Evolutionary conservation across 805 yeast species (phyloP).

Genomic region (Kodamaea nitidulidarum): DNA sequence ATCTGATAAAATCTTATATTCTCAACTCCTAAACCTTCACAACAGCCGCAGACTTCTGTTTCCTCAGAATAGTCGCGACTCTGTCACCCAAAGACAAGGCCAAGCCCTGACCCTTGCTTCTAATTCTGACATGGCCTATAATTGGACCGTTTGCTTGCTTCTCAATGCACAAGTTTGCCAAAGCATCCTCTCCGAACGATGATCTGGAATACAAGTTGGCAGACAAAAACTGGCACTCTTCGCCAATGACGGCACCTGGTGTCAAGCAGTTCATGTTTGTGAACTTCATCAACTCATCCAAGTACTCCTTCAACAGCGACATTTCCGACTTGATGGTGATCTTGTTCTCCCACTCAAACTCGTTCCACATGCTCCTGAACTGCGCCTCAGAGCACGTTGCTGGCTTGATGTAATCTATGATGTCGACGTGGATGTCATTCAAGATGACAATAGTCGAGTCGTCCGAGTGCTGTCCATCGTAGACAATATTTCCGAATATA

Average conservation of each 20-base stretch:
- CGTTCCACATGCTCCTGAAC: conserved; percentile 98
- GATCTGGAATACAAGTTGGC: conserved; percentile 92
- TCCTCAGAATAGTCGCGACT: conserved; percentile 76
- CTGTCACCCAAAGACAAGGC: conserved; percentile 93
- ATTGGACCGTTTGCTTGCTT: conserved; percentile 69
- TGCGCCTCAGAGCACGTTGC: conserved; percentile 83
- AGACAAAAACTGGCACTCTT: conserved; percentile 85
- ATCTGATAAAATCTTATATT: background rate
- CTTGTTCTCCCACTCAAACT: conserved; percentile 99
- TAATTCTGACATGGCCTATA: conserved; percentile 90
- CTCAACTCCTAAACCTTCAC: conserved; percentile 1
- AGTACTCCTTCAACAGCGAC: conserved; percentile 66
- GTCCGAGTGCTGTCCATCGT: conserved; percentile 92
- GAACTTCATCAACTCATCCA: conserved; percentile 69
- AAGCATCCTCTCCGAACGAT: conserved; percentile 95
- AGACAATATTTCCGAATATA: conserved; percentile 93
- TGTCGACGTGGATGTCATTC: conserved; percentile 92
- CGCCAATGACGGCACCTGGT: conserved; percentile 85
- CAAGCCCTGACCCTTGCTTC: conserved; percentile 96
- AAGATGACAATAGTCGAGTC: conserved; percentile 86
- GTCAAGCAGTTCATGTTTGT: conserved; percentile 95
- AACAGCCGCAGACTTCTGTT: conserved; percentile 21
- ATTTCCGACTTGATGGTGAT: conserved; percentile 76
- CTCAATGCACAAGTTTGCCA: conserved; percentile 93
- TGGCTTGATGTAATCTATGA: conserved; percentile 96